Conservation (phyloP, 1,284 basidiomycete species). For the Neonothopanus nambi region DNA sequence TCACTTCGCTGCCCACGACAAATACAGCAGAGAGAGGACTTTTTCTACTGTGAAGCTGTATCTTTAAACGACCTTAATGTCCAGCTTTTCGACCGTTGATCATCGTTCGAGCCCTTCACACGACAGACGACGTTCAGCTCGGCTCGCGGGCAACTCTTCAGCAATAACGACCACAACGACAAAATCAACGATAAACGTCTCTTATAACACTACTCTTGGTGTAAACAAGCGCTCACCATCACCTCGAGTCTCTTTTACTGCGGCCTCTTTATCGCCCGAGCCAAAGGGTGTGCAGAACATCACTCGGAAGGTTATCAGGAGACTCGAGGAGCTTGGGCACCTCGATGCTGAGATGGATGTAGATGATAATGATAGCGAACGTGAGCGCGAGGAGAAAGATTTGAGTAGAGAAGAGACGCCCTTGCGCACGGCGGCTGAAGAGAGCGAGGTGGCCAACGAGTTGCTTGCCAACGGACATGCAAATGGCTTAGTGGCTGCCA, state of each 20-base stretch:
- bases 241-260: slow-evolving; percentile 36
- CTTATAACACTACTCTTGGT: background rate
- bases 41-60: no score
- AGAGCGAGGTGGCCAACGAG: slow-evolving; percentile 23
- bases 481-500: slow-evolving; percentile 15
- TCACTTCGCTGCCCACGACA: no score
- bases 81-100: background rate
- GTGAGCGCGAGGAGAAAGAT: slow-evolving; percentile 18
- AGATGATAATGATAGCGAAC: slow-evolving; percentile 24
- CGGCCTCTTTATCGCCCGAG: slow-evolving; percentile 31
- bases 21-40: no score
- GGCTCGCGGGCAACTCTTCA: background rate
- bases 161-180: slow-evolving; percentile 1
- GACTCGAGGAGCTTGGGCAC: slow-evolving; percentile 43
- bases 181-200: background rate
- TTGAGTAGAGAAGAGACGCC: background rate
- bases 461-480: slow-evolving; percentile 21
- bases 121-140: slow-evolving; percentile 4
- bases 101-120: background rate
- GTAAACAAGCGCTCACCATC: slow-evolving; percentile 31
- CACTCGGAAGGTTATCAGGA: slow-evolving; percentile 45
- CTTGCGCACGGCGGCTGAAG: slow-evolving; percentile 19
- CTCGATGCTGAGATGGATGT: slow-evolving; percentile 28
- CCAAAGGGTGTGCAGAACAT: slow-evolving; percentile 43
- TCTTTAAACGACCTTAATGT: slow-evolving; percentile 1